Conservation (phyloP, 768 basidiomycete species). For the Hygrocybe coccinea region DNA sequence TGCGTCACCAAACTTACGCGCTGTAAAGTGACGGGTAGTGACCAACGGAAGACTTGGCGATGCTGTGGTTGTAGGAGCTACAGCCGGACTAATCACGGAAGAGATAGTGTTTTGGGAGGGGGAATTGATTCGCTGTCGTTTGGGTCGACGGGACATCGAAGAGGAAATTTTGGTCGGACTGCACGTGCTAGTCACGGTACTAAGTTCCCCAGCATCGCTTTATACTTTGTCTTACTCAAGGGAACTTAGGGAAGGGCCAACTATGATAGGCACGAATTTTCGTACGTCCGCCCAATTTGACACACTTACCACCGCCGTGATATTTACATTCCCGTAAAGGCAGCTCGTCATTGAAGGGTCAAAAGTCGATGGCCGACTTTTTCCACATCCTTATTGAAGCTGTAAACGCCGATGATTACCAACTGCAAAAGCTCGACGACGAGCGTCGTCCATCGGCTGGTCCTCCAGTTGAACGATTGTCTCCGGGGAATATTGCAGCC, state of each 20-base stretch:
- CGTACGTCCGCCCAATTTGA: slow-evolving; percentile 2
- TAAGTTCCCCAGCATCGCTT: too few relatives aligned
- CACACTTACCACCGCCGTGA: background rate
- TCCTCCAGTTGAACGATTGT: slow-evolving; percentile 15
- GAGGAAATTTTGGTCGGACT: too few relatives aligned
- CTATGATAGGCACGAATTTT: background rate
- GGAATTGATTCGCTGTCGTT: too few relatives aligned
- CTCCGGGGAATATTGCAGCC: slow-evolving; percentile 15
- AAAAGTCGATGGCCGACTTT: slow-evolving; percentile 18
- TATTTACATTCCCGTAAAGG: slow-evolving; percentile 11
- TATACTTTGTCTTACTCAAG: background rate
- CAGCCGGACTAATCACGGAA: too few relatives aligned
- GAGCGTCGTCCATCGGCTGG: too few relatives aligned
- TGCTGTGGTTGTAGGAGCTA: too few relatives aligned
- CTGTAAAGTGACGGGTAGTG: slow-evolving; percentile 26
- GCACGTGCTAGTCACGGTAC: too few relatives aligned
- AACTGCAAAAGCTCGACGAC: slow-evolving; percentile 11
- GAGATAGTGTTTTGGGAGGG: too few relatives aligned
- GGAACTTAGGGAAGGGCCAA: background rate
- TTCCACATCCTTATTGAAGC: slow-evolving; percentile 12
- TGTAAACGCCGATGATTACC: slow-evolving; percentile 11
- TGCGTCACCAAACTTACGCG: slow-evolving; percentile 28
- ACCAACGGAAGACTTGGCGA: background rate
- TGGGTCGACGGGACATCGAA: too few relatives aligned
- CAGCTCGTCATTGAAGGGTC: slow-evolving; percentile 17